Base-by-base conservation (phyloP, 176 grass and related monocot species). In the Raddia distichophylla region DNA sequence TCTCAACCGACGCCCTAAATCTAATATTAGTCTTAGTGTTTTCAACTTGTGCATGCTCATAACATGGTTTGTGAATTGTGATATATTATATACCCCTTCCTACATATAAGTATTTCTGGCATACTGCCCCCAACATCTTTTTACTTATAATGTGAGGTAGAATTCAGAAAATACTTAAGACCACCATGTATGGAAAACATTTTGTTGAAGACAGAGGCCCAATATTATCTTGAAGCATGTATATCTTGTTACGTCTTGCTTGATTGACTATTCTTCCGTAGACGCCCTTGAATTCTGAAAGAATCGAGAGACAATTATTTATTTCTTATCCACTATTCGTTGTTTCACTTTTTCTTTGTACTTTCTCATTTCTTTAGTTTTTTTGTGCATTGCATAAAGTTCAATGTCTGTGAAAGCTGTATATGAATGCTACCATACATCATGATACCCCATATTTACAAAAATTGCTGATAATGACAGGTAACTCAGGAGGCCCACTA, bases 401-500 rank as follows among this genome's bases (percentile, higher is more conserved):
- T 85, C 15, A 40, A 27, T 78, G 46, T n/a, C 15, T 10, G 2
- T 1, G 8, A 16, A 74, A 37, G 45, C 70, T 51, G 48, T 57
- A 42, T 75, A 33, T 40, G 59, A 51, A 42, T 61, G 17, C 20
- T 56, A 62, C 43, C 46, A 76, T 85, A 64, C 71, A 66, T 62
- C 43, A 34, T 40, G 27, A 4, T 71, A 57, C 66, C 8, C 10
- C 61, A 58, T 52, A 71, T 73, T 85, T 71, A 81, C 65, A 64
- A 11, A 2, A 20, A 66, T 85, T 75, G 2, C 68, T 13, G 65
- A 64, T 45, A 78, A 83, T 10, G 1, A 40, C 75, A 91, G 89
- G 94, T 80, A 93, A 97, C 60, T 93, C 94, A 44, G 91, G 91
- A 73, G 94, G 94, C 20, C 94, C 94, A 85, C 77, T 97, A 14